A percentile compares a stretch with the other conserved stretches of the same genome.
Conservation (phyloP, 257 asterid species). For the Solanum sejunctum region DNA sequence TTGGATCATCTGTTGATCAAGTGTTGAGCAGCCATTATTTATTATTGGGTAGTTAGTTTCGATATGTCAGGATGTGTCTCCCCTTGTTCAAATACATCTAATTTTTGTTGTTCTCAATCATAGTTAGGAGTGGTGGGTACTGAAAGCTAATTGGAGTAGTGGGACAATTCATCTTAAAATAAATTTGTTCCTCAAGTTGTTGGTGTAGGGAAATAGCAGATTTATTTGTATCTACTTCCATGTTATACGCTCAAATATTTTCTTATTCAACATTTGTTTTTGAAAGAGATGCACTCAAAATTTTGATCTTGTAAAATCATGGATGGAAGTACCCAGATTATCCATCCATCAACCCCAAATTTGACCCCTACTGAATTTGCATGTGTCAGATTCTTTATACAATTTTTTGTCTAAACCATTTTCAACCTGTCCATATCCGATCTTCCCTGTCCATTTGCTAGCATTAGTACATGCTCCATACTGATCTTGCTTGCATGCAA, state of each 20-base stretch:
- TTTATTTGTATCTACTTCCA: not conserved
- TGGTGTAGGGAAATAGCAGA: not conserved
- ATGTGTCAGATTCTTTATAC: not conserved
- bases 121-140: not conserved
- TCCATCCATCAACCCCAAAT: not conserved
- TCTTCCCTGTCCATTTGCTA: not conserved
- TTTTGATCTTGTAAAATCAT: not conserved
- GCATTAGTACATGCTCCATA: not conserved
- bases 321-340: not conserved
- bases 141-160: not conserved
- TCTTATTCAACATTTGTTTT: not conserved
- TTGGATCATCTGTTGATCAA: not conserved
- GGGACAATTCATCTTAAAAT: not conserved
- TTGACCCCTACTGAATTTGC: not conserved
- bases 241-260: not conserved
- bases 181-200: not conserved
- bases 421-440: not conserved
- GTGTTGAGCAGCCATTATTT: not conserved
- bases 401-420: not conserved
- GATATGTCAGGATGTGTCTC: not conserved
- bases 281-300: not conserved
- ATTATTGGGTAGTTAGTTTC: not conserved
- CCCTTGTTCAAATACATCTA: not conserved
- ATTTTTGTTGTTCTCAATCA: not conserved
- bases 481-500: not conserved